Percentiles rank a stretch among this genome's conserved stretches.
Conservation (phyloP, 106 monocot species). For the Ottelia alismoides region DNA sequence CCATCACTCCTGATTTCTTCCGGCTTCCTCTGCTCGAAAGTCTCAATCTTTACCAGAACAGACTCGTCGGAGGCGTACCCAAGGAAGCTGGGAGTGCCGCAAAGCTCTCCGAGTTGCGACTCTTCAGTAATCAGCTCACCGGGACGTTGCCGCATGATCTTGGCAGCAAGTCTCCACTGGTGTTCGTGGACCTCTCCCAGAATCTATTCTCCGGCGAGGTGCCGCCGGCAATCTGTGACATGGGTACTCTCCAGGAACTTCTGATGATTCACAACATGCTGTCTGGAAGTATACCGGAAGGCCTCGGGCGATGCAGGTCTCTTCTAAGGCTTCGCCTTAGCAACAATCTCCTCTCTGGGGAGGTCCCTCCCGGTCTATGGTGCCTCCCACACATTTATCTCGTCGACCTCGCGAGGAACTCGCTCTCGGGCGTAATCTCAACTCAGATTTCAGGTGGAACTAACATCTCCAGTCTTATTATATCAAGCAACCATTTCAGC, state of each 20-base stretch:
- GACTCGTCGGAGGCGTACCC: constrained; percentile 38
- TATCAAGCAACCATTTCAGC: constrained; percentile 13
- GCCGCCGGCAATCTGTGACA: constrained; percentile 45
- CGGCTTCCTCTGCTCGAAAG: constrained; percentile 38
- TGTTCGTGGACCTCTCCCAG: constrained; percentile 39
- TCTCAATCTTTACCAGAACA: constrained; percentile 49
- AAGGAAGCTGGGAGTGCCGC: constrained; percentile 8
- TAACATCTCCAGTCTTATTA: constrained; percentile 22
- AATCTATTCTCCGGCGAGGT: constrained; percentile 64
- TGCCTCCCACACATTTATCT: constrained; percentile 21
- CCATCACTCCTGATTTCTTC: constrained; percentile 44
- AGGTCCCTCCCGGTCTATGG: constrained; percentile 24
- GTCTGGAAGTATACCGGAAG: constrained; percentile 32
- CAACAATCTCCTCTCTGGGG: constrained; percentile 31
- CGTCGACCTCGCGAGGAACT: constrained; percentile 27
- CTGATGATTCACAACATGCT: constrained; percentile 45
- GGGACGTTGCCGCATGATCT: constrained; percentile 49
- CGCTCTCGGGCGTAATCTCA: constrained; percentile 22
- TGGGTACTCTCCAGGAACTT: constrained; percentile 31
- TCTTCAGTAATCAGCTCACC: constrained; percentile 43
- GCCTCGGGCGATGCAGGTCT: constrained; percentile 28
- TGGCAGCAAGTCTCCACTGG: constrained; percentile 33
- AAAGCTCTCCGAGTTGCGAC: constrained; percentile 37
- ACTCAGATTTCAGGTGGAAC: constrained; percentile 9
- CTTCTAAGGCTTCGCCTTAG: constrained; percentile 42